Evolutionary conservation across 176 grass and related monocot genomes (phyloP).

Genomic region (Canna indica): DNA sequence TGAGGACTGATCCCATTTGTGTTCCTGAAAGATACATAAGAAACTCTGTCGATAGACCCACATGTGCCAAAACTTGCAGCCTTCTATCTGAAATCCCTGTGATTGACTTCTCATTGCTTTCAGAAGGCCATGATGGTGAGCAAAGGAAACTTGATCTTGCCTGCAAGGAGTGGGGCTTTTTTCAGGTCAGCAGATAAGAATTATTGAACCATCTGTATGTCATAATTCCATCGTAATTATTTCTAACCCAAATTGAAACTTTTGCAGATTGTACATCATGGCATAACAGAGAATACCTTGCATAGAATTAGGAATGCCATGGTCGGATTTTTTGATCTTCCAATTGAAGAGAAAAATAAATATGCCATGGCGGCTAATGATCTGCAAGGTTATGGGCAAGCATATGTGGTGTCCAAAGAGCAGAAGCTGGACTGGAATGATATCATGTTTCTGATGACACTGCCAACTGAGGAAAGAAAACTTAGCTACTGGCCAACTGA

Average conservation of each 20-base stretch:
- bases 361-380: not conserved
- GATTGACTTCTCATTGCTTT: constrained; percentile 11
- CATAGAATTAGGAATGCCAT: constrained; percentile 7
- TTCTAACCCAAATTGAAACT: not conserved
- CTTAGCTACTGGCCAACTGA: not conserved
- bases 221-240: not conserved
- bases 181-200: not conserved
- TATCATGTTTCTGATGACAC: not conserved
- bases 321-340: constrained; percentile 1
- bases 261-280: constrained; percentile 5
- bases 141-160: constrained; percentile 1
- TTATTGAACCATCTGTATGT: not conserved
- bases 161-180: constrained; percentile 15
- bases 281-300: not conserved
- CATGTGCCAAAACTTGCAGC: not conserved
- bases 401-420: constrained; percentile 21
- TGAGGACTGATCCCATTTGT: not conserved
- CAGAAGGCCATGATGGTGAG: not conserved
- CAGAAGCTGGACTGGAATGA: constrained; percentile 1
- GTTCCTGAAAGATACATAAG: constrained; percentile 17
- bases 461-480: not conserved
- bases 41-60: not conserved
- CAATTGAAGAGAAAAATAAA: constrained; percentile 7
- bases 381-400: constrained; percentile 6
- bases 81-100: not conserved